Base-by-base conservation (phyloP, 2,329 filamentous ascomycete genomes). In the Cordyceps javanica region DNA sequence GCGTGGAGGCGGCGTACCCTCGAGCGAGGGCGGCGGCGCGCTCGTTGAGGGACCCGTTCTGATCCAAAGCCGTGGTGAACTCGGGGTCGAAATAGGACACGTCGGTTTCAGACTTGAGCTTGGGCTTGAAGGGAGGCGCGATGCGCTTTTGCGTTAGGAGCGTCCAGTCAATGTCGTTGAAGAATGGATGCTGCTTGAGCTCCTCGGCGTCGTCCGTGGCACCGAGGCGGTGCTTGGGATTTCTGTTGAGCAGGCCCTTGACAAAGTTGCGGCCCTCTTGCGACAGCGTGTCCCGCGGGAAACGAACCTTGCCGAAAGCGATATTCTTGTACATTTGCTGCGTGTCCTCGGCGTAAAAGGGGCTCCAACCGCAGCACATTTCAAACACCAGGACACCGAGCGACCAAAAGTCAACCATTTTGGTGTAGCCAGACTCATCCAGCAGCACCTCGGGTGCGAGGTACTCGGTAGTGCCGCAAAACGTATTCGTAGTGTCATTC, bases 261-360 rank as follows among this genome's bases (percentile, higher is more conserved):
- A 99, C 94, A 67, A 99, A 99, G 73, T 96, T 97, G 59, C 94
- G 85, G 59, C 94, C 94, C 72, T 99, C 94, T 41, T 91, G 88
- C 60, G 91, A 97, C 32, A 99, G 78, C 1, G 94, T 96, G 72
- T 99, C 94, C 63, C 92, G 85, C 8, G 94, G 94, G 72, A 99
- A 99, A 60, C 94, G 83, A 59, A 99, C 94, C 71, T 99, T 99
- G 70, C 94, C 94, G 69, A 99, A 99, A 0, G 94, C 94, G 70
- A 99, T 99, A 76, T 99, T 99, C 80, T 99, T 99, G 79, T 99
- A 99, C 94, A 99, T 99, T 72, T 99, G 94, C 73, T 99, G 94
- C 0, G 94, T 99, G 69, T 99, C 94, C 69, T 99, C 94, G 58
- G 94, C 94, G 66, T 97, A 99, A 75, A 99, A 99, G 0, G 94